Evolutionary conservation across 2,329 filamentous ascomycete species (phyloP).

Genomic region (Fusarium hostae): DNA sequence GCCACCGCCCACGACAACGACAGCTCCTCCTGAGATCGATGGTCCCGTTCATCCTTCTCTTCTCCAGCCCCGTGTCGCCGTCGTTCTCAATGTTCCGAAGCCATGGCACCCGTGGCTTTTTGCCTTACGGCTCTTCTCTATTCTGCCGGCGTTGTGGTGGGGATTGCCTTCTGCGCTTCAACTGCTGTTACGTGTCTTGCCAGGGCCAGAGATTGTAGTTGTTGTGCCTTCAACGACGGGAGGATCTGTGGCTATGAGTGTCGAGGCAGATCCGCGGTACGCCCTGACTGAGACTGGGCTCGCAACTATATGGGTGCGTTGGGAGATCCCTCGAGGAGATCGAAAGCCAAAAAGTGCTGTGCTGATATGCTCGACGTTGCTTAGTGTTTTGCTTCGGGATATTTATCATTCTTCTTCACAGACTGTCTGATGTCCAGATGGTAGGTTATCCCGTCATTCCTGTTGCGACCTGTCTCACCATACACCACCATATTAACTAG

Average conservation of each 20-base stretch:
- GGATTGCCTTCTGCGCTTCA: constrained; percentile 75
- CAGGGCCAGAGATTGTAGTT: constrained; percentile 46
- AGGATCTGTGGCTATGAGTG: constrained; percentile 28
- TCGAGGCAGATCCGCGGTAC: constrained; percentile 47
- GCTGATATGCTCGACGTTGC: constrained; percentile 12
- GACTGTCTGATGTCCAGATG: constrained; percentile 88
- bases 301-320: constrained; percentile 78
- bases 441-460: constrained; percentile 55
- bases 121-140: constrained; percentile 76
- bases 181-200: constrained; percentile 72
- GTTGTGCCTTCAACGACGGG: constrained; percentile 42
- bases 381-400: constrained; percentile 80
- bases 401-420: constrained; percentile 84
- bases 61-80: constrained; percentile 81
- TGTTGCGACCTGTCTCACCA: background rate
- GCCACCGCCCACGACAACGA: constrained; percentile 4
- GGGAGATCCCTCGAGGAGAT: background rate
- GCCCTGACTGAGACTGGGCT: constrained; percentile 74
- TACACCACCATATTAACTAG: constrained; percentile 14
- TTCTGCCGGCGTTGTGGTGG: constrained; percentile 77
- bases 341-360: background rate
- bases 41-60: constrained; percentile 53
- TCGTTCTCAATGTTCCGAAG: constrained; percentile 77
- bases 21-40: constrained; percentile 16
- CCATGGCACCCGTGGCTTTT: constrained; percentile 80